Evolutionary conservation across 73 alveolate species (phyloP), one percentile per base, ranked within the genome.

Genomic region (Paramecium sexaurelia): DNA sequence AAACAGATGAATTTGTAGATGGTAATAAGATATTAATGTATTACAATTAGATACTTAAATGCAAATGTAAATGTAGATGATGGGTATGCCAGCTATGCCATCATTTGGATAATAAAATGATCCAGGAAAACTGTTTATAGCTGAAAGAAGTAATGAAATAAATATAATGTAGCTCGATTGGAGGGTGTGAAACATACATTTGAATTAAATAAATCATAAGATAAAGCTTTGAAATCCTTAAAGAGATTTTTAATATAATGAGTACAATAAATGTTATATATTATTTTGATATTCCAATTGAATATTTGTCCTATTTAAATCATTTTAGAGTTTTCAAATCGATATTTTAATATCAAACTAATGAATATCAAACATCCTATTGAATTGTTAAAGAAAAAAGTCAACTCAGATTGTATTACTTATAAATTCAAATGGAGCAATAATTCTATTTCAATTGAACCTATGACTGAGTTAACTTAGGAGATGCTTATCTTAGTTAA

Each of bases 21-120:
- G 83, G 83, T 66, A 66, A 29, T 3, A 15, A 66, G 9, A 11
- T 5, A 7, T 29, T 20, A 66, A 11, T 19, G 20, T 66, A 32
- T 66, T 29, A 29, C 7, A 51, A 4, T 66, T 66, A 66, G 83
- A 66, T n/a, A 32, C 43, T 15, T 24, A 66, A 66, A 29, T 29
- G 43, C 24, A 66, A 26, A 66, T 66, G 83, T 29, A 37, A 6
- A 73, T 73, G 87, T 3, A 37, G n/a, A 73, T 73, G 87, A 32
- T 37, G 57, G 87, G 87, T 33, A 73, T 73, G 87, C 87, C 87
- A 29, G 7, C 57, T 5, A 73, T 73, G 87, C 87, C 87, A 73
- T 20, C 66, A 17, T 8, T 51, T 35, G 55, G 57, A 73, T 73
- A 73, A 73, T 33, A 73, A 37, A 51, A 51, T 51, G 87, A 73